Evolutionary conservation across 1,284 basidiomycete species (phyloP), one percentile per base, ranked within the genome.

Genomic region (Melampsora americana): DNA sequence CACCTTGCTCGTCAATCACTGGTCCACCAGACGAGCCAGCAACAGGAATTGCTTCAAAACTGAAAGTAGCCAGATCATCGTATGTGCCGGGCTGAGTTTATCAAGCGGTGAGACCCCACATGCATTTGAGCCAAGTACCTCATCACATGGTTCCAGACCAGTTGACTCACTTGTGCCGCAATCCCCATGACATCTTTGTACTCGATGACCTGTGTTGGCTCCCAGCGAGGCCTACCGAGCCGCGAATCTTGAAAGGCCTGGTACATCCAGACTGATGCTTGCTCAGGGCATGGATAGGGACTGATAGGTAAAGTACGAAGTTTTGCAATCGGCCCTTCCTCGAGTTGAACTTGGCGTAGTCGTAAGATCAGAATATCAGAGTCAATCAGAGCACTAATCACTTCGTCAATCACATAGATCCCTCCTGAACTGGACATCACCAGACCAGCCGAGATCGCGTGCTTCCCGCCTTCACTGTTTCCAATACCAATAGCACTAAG

Each of bases 161-260:
- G 23, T 26, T 20, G 42, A 65, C 62, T 32, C 12, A 65, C 62
- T 5, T 32, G 18, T 11, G 62, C 62, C 16, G 30, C 42, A n/a
- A 65, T 65, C 30, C 62, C 62, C 62, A 65, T 65, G 23, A 44
- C 42, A 39, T 65, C 62, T 65, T 65, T 65, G 20, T 65, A 65
- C 42, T 65, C 62, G 32, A 65, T 65, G 23, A 65, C 62, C n/a
- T 44, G 26, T 16, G 32, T 44, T 20, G 28, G 28, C 42, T 30
- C 62, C 62, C 62, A 65, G 14, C 50, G 50, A 53, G 50, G 18
- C 12, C 18, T 20, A 53, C 50, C 50, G 5, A 23, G 23, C 23
- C 23, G 50, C 4, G 50, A 53, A 12, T 23, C 50, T 20, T 12
- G 16, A 23, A 53, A 23, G 18, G 50, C 50, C 30, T 65, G n/a